phyloP scores from a whole-genome alignment of 129 eudicot genomes.

The Flaveria sonorensis region DNA sequence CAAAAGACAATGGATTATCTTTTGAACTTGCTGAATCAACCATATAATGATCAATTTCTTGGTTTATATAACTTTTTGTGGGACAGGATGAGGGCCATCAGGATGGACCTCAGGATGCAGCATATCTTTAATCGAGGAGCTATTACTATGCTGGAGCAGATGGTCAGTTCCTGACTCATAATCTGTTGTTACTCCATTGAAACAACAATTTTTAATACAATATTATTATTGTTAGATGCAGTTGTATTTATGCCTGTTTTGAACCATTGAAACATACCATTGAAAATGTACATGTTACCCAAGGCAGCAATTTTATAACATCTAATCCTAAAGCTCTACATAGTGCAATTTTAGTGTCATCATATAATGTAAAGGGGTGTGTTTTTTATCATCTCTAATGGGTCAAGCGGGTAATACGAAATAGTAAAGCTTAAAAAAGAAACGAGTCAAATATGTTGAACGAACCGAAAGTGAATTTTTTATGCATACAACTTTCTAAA shows the following conservation, averaged over 20 bases:
- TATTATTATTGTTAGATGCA: background rate
- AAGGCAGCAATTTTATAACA: background rate
- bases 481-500: background rate
- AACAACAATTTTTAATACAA: background rate
- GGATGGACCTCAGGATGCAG: conserved; percentile 99
- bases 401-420: background rate
- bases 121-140: conserved; percentile 81
- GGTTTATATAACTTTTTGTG: conserved; percentile 90
- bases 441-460: background rate
- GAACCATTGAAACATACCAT: conserved; percentile 6
- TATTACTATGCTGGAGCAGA: conserved; percentile 91
- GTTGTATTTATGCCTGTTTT: conserved; percentile 1
- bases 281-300: background rate
- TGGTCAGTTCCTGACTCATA: conserved; percentile 54
- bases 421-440: background rate
- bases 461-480: background rate
- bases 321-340: background rate
- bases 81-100: conserved; percentile 98
- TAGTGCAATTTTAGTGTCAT: conserved; percentile 17
- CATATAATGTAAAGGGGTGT: background rate
- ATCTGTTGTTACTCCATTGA: background rate
- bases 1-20: conserved; percentile 93
- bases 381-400: background rate
- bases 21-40: conserved; percentile 68
- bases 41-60: conserved; percentile 78